Evolutionary conservation across 129 eudicot species (phyloP), one percentile per base, ranked within the genome.

Genomic region (Lactuca sativa): DNA sequence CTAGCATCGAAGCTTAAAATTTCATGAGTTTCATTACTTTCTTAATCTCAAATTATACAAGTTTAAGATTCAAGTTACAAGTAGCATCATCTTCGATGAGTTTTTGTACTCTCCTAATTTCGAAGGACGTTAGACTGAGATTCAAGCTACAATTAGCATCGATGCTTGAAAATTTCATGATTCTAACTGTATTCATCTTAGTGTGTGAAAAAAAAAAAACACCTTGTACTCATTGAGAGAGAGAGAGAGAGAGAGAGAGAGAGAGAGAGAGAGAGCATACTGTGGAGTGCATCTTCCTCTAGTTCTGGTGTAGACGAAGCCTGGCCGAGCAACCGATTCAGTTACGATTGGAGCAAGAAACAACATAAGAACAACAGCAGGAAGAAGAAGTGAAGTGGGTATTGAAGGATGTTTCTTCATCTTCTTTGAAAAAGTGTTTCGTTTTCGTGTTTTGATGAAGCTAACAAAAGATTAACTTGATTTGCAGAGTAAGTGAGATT

Each of bases 201-300:
- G 2, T n/a, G n/a, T n/a, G n/a, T 25, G 64, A 32, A 10, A 59
- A 59, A 14, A 64, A 65, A 10, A 56, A n/a, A 15, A 3, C 30
- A 25, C 1, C 2, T 25, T 25, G 30, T 25, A 25, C 30, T 25
- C 30, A 25, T 25, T 25, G 0, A 2, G 1, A 25, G 30, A 25
- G 30, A 25, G 21, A 18, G 21, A 18, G 21, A 18, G 21, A 18
- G 21, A 18, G 21, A 71, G 25, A 66, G 57, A 43, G 40, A 38
- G 6, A 33, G 71, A 73, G 25, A 52, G 67, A 37, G 36, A 57
- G 21, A 43, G 38, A 41, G 12, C 44, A 66, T 84, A 92, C 98
- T 92, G 98, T 55, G 98, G 96, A 54, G 96, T 86, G 89, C 98
- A 92, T 71, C 81, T 85, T 67, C 98, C 98, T 82, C 86, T 77